A percentile compares a stretch with the other conserved stretches of the same genome.
Evolutionary conservation across 805 yeast species (phyloP).

Genomic region (Metschnikowia noctiluminum): DNA sequence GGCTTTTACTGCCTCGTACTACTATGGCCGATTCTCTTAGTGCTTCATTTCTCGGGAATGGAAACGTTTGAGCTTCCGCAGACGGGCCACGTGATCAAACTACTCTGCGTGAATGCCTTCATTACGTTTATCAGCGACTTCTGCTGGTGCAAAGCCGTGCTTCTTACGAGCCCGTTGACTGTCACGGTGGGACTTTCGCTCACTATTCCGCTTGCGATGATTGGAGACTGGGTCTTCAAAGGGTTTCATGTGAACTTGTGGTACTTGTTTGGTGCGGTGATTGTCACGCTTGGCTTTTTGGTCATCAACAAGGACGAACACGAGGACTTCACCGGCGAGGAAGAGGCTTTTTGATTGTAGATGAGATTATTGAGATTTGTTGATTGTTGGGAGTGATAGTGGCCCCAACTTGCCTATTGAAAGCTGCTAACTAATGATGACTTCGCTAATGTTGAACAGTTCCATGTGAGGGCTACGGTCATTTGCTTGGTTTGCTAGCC

Average conservation of each 20-base stretch:
- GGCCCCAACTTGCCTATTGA: too few species aligned
- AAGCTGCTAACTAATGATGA: too few species aligned
- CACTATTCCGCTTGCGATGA: constrained; percentile 88
- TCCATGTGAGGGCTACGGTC: too few species aligned
- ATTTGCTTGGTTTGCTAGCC: too few species aligned
- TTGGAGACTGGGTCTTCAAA: constrained; percentile 80
- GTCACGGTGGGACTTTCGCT: constrained; percentile 93
- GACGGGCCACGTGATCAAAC: constrained; percentile 43
- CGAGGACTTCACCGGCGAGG: constrained; percentile 43
- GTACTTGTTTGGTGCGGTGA: constrained; percentile 74
- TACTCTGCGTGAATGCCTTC: constrained; percentile 63
- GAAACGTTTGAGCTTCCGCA: constrained; percentile 76
- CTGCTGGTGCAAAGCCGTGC: constrained; percentile 94
- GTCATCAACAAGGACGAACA: constrained; percentile 78
- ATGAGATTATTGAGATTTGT: background rate
- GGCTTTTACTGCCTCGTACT: constrained; percentile 75
- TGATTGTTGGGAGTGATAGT: too few species aligned
- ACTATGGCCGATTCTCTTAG: constrained; percentile 77
- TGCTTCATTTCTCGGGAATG: constrained; percentile 59
- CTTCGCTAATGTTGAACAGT: too few species aligned
- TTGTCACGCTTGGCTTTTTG: constrained; percentile 80
- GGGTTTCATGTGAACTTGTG: constrained; percentile 55
- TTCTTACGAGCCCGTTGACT: constrained; percentile 88
- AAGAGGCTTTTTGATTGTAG: background rate
- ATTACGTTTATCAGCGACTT: constrained; percentile 86